These are phyloP conservation scores for Yueomyces sinensis DNA, from an alignment of 805 yeast genomes.

Conservation along the genomic window DNA sequence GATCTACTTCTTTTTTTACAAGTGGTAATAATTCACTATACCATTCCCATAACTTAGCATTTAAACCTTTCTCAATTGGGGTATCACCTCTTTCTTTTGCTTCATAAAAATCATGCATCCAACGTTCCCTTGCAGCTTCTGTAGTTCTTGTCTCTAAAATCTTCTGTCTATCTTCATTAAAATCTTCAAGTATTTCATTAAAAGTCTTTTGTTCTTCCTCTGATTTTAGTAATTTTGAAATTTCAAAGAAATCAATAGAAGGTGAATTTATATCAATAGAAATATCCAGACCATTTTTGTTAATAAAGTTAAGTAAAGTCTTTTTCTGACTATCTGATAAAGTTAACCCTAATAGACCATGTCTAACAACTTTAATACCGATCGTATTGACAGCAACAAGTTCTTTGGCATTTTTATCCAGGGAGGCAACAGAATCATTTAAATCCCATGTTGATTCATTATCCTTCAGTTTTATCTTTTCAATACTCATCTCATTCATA, in stretches of 20 bases:
- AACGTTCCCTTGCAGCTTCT: conserved; percentile 75
- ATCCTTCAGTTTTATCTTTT: conserved; percentile 6
- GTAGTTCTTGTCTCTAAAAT: conserved; percentile 62
- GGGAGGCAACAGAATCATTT: conserved; percentile 23
- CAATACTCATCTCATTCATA: too few species aligned
- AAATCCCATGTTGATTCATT: conserved; percentile 1
- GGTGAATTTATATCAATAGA: conserved; percentile 13
- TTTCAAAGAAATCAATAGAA: conserved; percentile 48
- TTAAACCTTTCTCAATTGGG: conserved; percentile 44
- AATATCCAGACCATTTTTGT: conserved; percentile 14
- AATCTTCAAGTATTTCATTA: conserved; percentile 50
- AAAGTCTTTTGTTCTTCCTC: conserved; percentile 39
- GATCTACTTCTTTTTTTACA: conserved; percentile 49
- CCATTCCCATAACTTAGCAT: conserved; percentile 78
- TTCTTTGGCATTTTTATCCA: conserved; percentile 41
- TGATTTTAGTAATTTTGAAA: conserved; percentile 41
- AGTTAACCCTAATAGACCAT: conserved; percentile 45
- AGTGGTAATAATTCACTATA: conserved; percentile 58
- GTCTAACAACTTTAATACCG: conserved; percentile 69
- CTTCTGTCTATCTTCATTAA: conserved; percentile 66
- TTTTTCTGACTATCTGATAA: conserved; percentile 19
- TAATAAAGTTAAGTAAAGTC: conserved; percentile 25
- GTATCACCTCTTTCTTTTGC: conserved; percentile 45
- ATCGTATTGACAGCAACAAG: conserved; percentile 60
- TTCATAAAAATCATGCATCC: conserved; percentile 75